Conservation (phyloP, 371 early-diverging fungal species). For the Mortierella sp. region DNA sequence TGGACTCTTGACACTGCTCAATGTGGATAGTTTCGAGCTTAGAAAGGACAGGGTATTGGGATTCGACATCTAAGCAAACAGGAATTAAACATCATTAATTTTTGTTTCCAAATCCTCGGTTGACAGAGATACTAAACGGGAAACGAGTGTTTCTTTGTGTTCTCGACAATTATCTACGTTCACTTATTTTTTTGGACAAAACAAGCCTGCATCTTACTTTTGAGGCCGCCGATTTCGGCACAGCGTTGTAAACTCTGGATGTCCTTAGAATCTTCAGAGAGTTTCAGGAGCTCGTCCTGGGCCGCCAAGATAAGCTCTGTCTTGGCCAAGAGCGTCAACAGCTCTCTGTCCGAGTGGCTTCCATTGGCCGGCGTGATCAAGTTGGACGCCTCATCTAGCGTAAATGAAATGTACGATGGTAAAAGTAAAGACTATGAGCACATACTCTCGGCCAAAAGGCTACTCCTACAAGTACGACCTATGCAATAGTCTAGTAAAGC, state of each 20-base stretch:
- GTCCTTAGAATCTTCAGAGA: conserved; percentile 68
- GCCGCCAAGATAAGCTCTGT: conserved; percentile 68
- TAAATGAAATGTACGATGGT: neutral
- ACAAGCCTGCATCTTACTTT: conserved; percentile 30
- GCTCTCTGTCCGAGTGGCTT: conserved; percentile 65
- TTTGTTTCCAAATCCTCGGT: neutral
- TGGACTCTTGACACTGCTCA: conserved; percentile 62
- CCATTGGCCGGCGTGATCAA: conserved; percentile 61
- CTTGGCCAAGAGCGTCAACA: conserved; percentile 68
- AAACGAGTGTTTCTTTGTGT: neutral
- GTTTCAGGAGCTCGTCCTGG: conserved; percentile 65
- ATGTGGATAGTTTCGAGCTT: conserved; percentile 65
- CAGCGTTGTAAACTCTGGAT: conserved; percentile 68
- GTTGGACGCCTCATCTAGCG: conserved; percentile 63
- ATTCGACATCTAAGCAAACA: conserved; percentile 59
- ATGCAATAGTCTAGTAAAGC: no score
- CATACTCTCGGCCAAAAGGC: neutral
- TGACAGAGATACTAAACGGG: neutral
- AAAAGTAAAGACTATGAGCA: conserved; percentile 1
- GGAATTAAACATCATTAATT: neutral
- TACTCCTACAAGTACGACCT: no score
- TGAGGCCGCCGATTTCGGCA: conserved; percentile 63
- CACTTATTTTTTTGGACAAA: no score
- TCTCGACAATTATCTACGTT: neutral
- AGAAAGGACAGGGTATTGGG: conserved; percentile 62